A percentile compares a stretch with the other conserved stretches of the same genome.
phyloP scores from a whole-genome alignment of 2,329 filamentous ascomycete species.

The Fusarium sp. region DNA sequence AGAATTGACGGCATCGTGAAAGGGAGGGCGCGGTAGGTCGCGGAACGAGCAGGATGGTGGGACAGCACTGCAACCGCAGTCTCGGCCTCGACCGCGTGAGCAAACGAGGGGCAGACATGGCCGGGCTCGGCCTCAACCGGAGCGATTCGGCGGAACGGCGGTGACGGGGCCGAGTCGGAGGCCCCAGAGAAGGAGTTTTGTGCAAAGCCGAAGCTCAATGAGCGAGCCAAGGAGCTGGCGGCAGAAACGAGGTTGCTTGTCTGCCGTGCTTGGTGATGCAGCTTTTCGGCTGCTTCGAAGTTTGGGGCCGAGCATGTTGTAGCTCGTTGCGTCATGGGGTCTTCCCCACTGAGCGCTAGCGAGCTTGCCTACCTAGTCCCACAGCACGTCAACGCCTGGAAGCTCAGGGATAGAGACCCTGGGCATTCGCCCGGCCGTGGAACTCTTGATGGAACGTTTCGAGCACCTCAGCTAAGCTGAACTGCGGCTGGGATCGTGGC shows the following conservation, averaged over 20 bases:
- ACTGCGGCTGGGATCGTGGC: not conserved
- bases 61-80: slow-evolving; percentile 5
- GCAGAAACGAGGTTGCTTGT: slow-evolving; percentile 13
- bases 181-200: not conserved
- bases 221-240: slow-evolving; percentile 6
- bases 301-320: not conserved
- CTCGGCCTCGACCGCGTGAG: slow-evolving; percentile 22
- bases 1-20: slow-evolving; percentile 41
- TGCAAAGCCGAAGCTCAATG: not conserved
- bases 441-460: slow-evolving; percentile 7
- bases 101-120: slow-evolving; percentile 45
- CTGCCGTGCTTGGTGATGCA: slow-evolving; percentile 30
- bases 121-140: slow-evolving; percentile 1
- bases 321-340: slow-evolving; percentile 38
- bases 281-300: slow-evolving; percentile 7
- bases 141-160: slow-evolving; percentile 2
- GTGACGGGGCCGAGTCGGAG: not conserved
- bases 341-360: slow-evolving; percentile 17
- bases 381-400: not conserved
- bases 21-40: slow-evolving; percentile 20
- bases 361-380: not conserved
- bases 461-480: not conserved
- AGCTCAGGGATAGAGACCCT: not conserved
- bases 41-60: slow-evolving; percentile 15
- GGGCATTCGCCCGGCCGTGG: not conserved